These are phyloP conservation scores for Parasitella parasitica DNA, from an alignment of 371 early-diverging fungal species.

Conservation along the genomic window DNA sequence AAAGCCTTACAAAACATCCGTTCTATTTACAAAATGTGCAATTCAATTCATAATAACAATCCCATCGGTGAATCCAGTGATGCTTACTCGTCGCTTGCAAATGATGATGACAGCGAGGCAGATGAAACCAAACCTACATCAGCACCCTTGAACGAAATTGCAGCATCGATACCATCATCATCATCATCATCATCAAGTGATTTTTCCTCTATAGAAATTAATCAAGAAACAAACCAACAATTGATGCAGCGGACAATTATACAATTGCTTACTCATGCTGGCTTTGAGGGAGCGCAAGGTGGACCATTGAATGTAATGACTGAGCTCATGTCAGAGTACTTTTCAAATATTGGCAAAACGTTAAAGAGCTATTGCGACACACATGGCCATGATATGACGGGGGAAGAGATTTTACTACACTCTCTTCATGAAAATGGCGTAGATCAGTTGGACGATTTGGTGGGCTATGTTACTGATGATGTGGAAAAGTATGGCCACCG, in stretches of 20 bases:
- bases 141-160: neutral
- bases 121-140: neutral
- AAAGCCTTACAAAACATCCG: constrained; percentile 63
- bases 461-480: constrained; percentile 76
- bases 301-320: constrained; percentile 70
- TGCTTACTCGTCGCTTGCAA: too few relatives aligned
- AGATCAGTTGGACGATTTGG: constrained; percentile 59
- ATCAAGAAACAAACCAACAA: constrained; percentile 52
- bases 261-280: constrained; percentile 76
- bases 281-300: constrained; percentile 76
- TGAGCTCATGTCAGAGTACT: constrained; percentile 76
- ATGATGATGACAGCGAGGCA: neutral
- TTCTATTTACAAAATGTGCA: constrained; percentile 67
- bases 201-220: constrained; percentile 49
- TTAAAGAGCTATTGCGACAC: constrained; percentile 78
- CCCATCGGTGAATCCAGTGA: constrained; percentile 1
- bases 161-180: constrained; percentile 23
- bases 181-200: neutral
- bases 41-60: constrained; percentile 57
- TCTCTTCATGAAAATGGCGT: constrained; percentile 81
- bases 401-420: constrained; percentile 84
- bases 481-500: constrained; percentile 67
- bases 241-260: constrained; percentile 63
- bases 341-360: constrained; percentile 79
- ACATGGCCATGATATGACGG: constrained; percentile 66